Base-by-base conservation (phyloP, 805 yeast species). In the Brettanomyces custersianus region DNA sequence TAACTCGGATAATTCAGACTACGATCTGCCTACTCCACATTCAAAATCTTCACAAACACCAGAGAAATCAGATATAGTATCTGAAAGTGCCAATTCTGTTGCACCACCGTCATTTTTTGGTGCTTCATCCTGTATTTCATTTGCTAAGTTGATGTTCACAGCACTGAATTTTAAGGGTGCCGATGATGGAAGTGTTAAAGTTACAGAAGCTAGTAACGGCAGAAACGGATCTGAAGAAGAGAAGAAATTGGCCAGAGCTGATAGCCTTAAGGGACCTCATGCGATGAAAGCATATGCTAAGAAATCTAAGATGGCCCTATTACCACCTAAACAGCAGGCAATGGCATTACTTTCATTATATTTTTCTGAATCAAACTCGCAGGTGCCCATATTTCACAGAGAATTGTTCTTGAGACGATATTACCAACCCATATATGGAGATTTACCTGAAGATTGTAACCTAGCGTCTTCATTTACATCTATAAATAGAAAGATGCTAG, bases 341-440 rank as follows among this genome's bases (percentile, higher is more conserved):
- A 75, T 80, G 48, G 63, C 66, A 34, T 67, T 82, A 30, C 49
- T 86, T 7, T 67, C 74, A 25, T 63, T 73, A 2, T 86, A 70
- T 53, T 88, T 88, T 51, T 74, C 81, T 16, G 87, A 81, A 47
- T 73, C 88, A 12, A 87, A 88, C 52, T 66, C 94, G 2, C 95
- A 86, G 54, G 55, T 84, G 20, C 96, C 96, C 0, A 67, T 88
- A 4, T 58, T 87, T 33, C 95, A 88, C 53, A 68, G 95, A 21
- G 94, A 85, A 47, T 73, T 70, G 44, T 87, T 86, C 48, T 55
- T 88, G 29, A 62, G 62, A 32, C 62, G 65, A 20, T 77, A 75
- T 49, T 87, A 82, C 52, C 72, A 74, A 45, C 96, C 95, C 0
- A 66, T 87, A 1, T 87, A 87, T 53, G 96, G 96, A 0, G 57